Evolutionary conservation across 495 filamentous ascomycete species (phyloP).

Genomic region (Terfezia claveryi): DNA sequence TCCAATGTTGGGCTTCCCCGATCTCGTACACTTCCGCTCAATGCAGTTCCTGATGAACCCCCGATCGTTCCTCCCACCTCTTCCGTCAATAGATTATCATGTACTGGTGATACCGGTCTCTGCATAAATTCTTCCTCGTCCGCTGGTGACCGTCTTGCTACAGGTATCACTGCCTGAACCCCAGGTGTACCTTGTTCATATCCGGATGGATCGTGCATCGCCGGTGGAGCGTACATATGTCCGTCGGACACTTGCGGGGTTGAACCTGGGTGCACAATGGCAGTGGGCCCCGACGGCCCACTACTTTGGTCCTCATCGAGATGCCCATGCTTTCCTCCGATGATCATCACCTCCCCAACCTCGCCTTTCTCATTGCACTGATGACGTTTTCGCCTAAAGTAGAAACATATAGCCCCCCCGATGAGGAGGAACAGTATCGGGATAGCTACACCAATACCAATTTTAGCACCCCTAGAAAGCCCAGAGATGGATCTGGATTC

Average conservation of each 20-base stretch:
- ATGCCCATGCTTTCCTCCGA: not conserved
- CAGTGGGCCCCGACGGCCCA: not conserved
- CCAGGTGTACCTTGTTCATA: not conserved
- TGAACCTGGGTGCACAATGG: not conserved
- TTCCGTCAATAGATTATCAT: not conserved
- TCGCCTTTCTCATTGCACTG: not conserved
- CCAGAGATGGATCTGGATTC: too few species aligned
- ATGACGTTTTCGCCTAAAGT: not conserved
- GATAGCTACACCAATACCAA: not conserved
- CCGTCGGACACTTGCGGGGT: not conserved
- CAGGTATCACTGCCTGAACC: not conserved
- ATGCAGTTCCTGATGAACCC: too few species aligned
- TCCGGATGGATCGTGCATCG: not conserved
- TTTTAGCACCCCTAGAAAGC: not conserved
- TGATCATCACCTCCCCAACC: not conserved
- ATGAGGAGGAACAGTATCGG: not conserved
- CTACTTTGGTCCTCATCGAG: not conserved
- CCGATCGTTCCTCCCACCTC: not conserved
- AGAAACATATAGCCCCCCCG: not conserved
- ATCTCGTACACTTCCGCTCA: not conserved
- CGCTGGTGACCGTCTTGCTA: not conserved
- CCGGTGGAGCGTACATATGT: not conserved
- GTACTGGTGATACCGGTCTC: not conserved
- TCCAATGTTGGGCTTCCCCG: not conserved
- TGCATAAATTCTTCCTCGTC: not conserved